Evolutionary conservation across 2,329 filamentous ascomycete species (phyloP), one percentile per base, ranked within the genome.

Genomic region (Spiromastix sp.): DNA sequence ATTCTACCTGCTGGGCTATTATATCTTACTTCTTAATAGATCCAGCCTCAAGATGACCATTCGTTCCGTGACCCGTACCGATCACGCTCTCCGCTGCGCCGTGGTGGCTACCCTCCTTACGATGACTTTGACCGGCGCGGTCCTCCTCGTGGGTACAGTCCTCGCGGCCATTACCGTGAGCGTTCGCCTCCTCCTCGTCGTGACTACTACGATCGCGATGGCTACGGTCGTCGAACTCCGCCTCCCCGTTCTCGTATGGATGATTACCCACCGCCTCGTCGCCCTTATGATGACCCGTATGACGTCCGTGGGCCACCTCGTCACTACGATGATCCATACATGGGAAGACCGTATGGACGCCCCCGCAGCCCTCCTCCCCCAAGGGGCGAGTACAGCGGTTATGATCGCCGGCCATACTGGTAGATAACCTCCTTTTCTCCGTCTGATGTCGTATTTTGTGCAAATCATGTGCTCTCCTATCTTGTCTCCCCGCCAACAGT

Each of bases 111-210:
- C 39, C 76, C 79, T 43, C 74, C 78, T 24, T 67, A 72, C 43
- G 84, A 89, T 54, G 83, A 91, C 50, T 87, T 91, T 57, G 81
- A 87, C 45, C 80, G 85, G 49, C 85, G 89, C 51, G 81, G 80
- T 29, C 81, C 84, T 41, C 77, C 76, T 38, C 79, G 77, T 40
- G 84, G 80, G 41, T 94, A 93, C 59, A 93, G 82, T 59, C 87
- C 86, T 43, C 80, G 81, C 45, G 77, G 82, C 46, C 75, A 82
- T 45, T 94, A 94, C 61, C 86, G 89, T 56, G 85, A 93, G 54
- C 79, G 87, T 50, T 89, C 85, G 52, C 70, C 73, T 30, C 81
- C 81, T 38, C 80, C 73, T 13, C 71, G 81, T 41, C 80, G 85
- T 48, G 82, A 89, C 41, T 93, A 94, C 63, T 93, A 95, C 61